Conservation (phyloP, 1,284 basidiomycete species). For the Coriolopsis trogii region DNA sequence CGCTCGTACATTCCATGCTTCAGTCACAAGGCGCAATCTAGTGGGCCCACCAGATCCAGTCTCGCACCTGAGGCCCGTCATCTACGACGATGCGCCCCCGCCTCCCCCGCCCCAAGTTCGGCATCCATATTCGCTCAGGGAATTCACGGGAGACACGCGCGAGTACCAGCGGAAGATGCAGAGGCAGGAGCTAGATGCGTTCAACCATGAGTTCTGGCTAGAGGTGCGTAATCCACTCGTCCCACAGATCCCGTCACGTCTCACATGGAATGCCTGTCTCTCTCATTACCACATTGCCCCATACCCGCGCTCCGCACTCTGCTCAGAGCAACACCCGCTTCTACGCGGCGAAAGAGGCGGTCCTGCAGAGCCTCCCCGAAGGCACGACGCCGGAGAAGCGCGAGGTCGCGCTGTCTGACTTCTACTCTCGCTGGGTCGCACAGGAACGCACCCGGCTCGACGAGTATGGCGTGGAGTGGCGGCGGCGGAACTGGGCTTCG, state of each 20-base stretch:
- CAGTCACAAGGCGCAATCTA: constrained; percentile 44
- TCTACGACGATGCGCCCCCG: constrained; percentile 62
- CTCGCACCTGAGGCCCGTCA: constrained; percentile 76
- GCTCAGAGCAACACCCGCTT: constrained; percentile 74
- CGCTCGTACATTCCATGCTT: constrained; percentile 45
- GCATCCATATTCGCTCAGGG: constrained; percentile 76
- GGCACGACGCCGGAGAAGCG: constrained; percentile 52
- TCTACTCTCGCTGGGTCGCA: constrained; percentile 71
- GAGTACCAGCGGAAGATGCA: constrained; percentile 73
- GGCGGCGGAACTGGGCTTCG: constrained; percentile 55
- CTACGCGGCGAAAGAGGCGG: constrained; percentile 60
- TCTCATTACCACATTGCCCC: background rate
- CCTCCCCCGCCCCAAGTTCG: constrained; percentile 27
- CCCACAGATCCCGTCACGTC: background rate
- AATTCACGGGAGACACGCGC: constrained; percentile 54
- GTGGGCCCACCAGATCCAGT: constrained; percentile 75
- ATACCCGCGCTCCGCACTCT: background rate
- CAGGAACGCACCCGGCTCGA: constrained; percentile 62
- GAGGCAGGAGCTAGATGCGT: constrained; percentile 66
- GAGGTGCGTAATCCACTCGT: constrained; percentile 54
- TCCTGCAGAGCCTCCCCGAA: constrained; percentile 58
- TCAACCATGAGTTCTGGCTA: constrained; percentile 76
- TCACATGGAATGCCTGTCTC: background rate
- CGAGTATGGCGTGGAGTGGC: constrained; percentile 65
- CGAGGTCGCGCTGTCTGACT: constrained; percentile 68